Evolutionary conservation across 495 filamentous ascomycete species (phyloP).

Genomic region (Annulohypoxylon bovei): DNA sequence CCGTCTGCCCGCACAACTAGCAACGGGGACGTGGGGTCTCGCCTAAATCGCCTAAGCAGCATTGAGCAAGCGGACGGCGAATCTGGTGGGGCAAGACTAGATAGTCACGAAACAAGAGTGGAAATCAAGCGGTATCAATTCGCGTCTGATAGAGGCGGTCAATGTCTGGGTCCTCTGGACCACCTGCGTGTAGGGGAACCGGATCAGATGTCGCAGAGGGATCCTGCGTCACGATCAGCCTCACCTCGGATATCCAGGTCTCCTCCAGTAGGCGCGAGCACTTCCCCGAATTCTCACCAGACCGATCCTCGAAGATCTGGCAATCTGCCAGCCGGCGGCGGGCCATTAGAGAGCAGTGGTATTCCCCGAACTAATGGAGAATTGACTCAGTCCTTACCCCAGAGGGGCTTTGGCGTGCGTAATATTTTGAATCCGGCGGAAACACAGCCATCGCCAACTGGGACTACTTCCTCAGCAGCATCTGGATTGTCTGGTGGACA

Average conservation of each 20-base stretch:
- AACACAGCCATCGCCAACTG: slow-evolving; percentile 36
- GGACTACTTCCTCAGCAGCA: slow-evolving; percentile 34
- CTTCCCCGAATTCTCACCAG: slow-evolving; percentile 38
- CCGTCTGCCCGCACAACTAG: slow-evolving; percentile 33
- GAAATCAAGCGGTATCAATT: slow-evolving; percentile 43
- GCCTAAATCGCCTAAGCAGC: slow-evolving; percentile 34
- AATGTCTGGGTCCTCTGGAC: slow-evolving; percentile 64
- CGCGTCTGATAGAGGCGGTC: slow-evolving; percentile 52
- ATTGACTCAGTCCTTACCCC: slow-evolving; percentile 48
- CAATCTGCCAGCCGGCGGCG: slow-evolving; percentile 38
- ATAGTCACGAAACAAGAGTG: slow-evolving; percentile 42
- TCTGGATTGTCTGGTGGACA: slow-evolving; percentile 28
- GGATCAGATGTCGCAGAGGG: slow-evolving; percentile 70
- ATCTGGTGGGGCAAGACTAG: slow-evolving; percentile 48
- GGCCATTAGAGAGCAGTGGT: slow-evolving; percentile 34
- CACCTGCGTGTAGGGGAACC: slow-evolving; percentile 63
- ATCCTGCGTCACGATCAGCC: slow-evolving; percentile 58
- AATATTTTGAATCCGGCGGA: slow-evolving; percentile 63
- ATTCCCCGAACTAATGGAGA: slow-evolving; percentile 45
- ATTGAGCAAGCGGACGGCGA: slow-evolving; percentile 39
- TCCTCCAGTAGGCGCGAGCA: slow-evolving; percentile 39
- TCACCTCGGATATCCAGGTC: slow-evolving; percentile 53
- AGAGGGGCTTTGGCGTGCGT: slow-evolving; percentile 58
- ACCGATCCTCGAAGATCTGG: slow-evolving; percentile 39
- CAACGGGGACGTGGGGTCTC: slow-evolving; percentile 38